These are phyloP conservation scores for Tillandsia leiboldiana DNA, from an alignment of 176 grass and related monocot species.

Conservation along the genomic window DNA sequence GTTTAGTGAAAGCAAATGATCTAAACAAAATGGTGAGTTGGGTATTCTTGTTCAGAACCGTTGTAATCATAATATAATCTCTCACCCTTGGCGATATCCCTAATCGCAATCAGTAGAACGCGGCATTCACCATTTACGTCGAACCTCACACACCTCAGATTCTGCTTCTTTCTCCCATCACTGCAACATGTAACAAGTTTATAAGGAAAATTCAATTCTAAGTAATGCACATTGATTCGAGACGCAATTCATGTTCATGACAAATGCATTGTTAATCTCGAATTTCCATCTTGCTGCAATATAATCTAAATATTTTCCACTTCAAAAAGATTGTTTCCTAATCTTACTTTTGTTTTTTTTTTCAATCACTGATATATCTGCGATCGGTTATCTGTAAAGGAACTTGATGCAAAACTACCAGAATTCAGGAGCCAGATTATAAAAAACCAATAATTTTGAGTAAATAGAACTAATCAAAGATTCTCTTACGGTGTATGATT, in stretches of 20 bases:
- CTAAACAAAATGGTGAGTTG: slow-evolving; percentile 94
- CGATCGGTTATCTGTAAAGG: no score
- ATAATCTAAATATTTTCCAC: no score
- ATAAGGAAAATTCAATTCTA: not conserved
- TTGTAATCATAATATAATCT: slow-evolving; percentile 97
- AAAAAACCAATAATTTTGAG: no score
- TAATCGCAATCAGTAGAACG: slow-evolving; percentile 61
- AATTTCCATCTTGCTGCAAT: no score
- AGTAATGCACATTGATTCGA: not conserved
- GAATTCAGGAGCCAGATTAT: no score
- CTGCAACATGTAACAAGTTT: slow-evolving; percentile 18
- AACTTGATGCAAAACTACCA: no score
- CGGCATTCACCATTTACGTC: slow-evolving; percentile 59
- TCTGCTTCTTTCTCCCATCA: slow-evolving; percentile 96
- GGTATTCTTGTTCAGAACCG: slow-evolving; percentile 78
- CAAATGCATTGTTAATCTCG: not conserved
- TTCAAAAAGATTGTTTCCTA: no score
- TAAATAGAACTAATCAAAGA: no score
- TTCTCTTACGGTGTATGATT: slow-evolving; percentile 55
- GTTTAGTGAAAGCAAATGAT: not conserved
- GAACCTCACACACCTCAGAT: slow-evolving; percentile 82
- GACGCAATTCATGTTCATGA: not conserved
- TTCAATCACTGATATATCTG: no score
- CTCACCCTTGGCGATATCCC: slow-evolving; percentile 83
- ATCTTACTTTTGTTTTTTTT: no score